These are phyloP conservation scores for Ajuga chamaepitys DNA, from an alignment of 257 asterid species.

Conservation along the genomic window DNA sequence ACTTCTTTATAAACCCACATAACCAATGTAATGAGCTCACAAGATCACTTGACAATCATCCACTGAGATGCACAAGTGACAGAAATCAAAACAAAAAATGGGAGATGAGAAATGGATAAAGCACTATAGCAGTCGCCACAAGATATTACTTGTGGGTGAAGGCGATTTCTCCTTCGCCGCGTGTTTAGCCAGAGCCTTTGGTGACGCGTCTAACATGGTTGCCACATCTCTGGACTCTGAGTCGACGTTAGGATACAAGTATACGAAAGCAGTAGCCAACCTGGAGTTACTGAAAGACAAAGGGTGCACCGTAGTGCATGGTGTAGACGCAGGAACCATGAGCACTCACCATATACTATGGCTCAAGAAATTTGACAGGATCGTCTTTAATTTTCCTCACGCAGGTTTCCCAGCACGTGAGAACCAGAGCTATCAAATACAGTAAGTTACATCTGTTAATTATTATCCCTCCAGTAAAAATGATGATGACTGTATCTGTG, in stretches of 20 bases:
- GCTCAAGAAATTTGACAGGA: conserved; percentile 18
- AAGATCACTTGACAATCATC: too few species aligned
- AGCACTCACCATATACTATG: neutral
- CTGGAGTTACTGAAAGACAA: conserved; percentile 10
- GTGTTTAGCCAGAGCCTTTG: conserved; percentile 25
- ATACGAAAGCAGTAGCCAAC: too few species aligned
- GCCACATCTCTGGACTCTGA: conserved; percentile 55
- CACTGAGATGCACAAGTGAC: too few species aligned
- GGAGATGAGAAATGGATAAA: conserved; percentile 36
- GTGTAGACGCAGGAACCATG: conserved; percentile 22
- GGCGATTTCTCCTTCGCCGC: conserved; percentile 48
- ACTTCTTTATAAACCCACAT: too few species aligned
- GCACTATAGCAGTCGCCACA: conserved; percentile 39
- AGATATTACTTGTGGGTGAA: conserved; percentile 49
- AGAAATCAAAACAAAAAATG: too few species aligned
- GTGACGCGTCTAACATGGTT: conserved; percentile 41
- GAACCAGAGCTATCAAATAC: neutral
- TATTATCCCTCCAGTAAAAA: too few species aligned
- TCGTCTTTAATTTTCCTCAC: conserved; percentile 34
- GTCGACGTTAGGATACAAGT: too few species aligned
- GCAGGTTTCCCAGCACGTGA: conserved; percentile 11
- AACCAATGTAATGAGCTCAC: too few species aligned
- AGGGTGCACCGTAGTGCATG: conserved; percentile 25
- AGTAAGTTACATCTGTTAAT: too few species aligned
- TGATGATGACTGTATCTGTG: too few species aligned